Conservation (phyloP, 148 eudicot genomes). For the Nepenthes mirabilis region DNA sequence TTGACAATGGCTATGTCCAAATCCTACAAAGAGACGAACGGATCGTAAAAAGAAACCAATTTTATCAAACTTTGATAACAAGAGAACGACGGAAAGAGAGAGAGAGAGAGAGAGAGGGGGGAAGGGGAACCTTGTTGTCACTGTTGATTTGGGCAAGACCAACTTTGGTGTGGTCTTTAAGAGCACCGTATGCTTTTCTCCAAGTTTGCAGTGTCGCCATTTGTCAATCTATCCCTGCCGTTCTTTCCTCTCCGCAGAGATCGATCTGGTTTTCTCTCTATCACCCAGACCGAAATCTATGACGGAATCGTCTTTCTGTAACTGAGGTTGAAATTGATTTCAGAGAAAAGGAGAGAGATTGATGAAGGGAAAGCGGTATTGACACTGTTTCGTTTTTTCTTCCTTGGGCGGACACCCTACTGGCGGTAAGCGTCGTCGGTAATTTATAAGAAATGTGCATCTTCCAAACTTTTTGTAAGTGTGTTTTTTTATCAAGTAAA, state of each 20-base stretch:
- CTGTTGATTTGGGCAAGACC: constrained; percentile 94
- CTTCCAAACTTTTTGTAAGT: too few species aligned
- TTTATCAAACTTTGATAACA: not conserved
- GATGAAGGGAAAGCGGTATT: too few species aligned
- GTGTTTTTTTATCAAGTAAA: too few species aligned
- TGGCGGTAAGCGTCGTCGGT: too few species aligned
- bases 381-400: too few species aligned
- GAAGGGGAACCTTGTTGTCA: constrained; percentile 48
- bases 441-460: too few species aligned
- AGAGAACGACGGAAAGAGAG: not conserved
- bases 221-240: not conserved
- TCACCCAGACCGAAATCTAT: not conserved
- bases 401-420: too few species aligned
- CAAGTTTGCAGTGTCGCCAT: constrained; percentile 82
- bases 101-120: not conserved
- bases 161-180: constrained; percentile 88
- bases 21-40: constrained; percentile 16
- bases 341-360: too few species aligned
- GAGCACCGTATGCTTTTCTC: constrained; percentile 86
- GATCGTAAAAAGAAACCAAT: not conserved
- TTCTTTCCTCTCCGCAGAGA: constrained; percentile 19
- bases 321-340: not conserved
- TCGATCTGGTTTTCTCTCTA: constrained; percentile 15
- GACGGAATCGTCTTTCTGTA: not conserved
- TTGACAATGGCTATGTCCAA: constrained; percentile 93